Evolutionary conservation across 2,329 filamentous ascomycete species (phyloP).

Genomic region (Fusarium cyanostomum): DNA sequence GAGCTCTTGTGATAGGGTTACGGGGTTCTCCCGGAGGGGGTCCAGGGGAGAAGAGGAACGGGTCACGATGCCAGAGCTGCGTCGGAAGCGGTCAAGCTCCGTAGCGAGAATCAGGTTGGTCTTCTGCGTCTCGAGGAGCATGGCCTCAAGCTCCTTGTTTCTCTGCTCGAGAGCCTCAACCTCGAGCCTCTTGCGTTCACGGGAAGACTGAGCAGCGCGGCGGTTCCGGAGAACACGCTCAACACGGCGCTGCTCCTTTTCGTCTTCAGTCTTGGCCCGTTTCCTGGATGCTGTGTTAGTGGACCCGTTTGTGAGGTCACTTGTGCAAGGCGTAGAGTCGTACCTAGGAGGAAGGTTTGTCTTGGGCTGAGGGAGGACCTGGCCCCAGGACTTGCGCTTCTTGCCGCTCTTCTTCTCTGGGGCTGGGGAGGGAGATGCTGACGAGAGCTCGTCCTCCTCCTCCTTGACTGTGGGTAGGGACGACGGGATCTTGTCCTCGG

Average conservation of each 20-base stretch:
- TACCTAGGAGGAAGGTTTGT: slow-evolving; percentile 93
- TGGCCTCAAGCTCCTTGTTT: slow-evolving; percentile 75
- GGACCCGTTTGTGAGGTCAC: background rate
- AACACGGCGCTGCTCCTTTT: slow-evolving; percentile 97
- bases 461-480: slow-evolving; percentile 21
- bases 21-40: slow-evolving; percentile 55
- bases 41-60: slow-evolving; percentile 55
- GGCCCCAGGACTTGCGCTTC: slow-evolving; percentile 99
- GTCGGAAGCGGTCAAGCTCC: slow-evolving; percentile 60
- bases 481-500: slow-evolving; percentile 42
- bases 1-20: slow-evolving; percentile 68
- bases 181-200: slow-evolving; percentile 89
- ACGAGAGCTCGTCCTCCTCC: slow-evolving; percentile 30
- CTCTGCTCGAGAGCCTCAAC: slow-evolving; percentile 85
- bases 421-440: slow-evolving; percentile 39
- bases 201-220: slow-evolving; percentile 93
- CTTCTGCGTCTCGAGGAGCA: slow-evolving; percentile 68
- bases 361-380: slow-evolving; percentile 95
- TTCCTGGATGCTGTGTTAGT: slow-evolving; percentile 67
- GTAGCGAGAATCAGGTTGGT: slow-evolving; percentile 59
- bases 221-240: slow-evolving; percentile 97
- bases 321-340: slow-evolving; percentile 33
- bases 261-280: slow-evolving; percentile 97
- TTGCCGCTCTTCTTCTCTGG: slow-evolving; percentile 77
- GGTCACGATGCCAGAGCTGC: slow-evolving; percentile 53